phyloP scores from a whole-genome alignment of 163 green algal species.

The Coccomyxa subellipsoidea region DNA sequence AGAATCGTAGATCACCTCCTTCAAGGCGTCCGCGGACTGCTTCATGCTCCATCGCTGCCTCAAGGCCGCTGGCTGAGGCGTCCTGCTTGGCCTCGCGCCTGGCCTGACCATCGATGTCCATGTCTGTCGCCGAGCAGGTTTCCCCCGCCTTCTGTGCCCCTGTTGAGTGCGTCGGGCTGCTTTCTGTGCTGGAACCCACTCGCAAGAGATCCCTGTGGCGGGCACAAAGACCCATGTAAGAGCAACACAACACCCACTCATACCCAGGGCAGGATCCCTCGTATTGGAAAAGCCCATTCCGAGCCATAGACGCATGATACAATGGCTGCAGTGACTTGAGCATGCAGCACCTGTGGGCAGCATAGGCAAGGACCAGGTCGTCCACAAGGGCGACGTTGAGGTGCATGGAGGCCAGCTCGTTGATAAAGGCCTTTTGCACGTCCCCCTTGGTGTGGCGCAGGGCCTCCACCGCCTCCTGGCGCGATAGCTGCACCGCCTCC shows the following conservation, averaged over 20 bases:
- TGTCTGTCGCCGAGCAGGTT: background rate
- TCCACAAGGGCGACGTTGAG: slow-evolving; percentile 32
- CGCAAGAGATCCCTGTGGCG: background rate
- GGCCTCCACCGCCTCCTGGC: slow-evolving; percentile 27
- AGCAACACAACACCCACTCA: too few relatives aligned
- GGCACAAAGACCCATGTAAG: background rate
- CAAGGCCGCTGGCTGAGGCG: background rate
- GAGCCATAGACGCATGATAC: too few relatives aligned
- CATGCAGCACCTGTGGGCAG: slow-evolving; percentile 24
- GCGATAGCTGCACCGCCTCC: slow-evolving; percentile 17
- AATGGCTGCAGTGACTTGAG: too few relatives aligned
- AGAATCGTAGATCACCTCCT: background rate
- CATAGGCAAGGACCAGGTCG: slow-evolving; percentile 43
- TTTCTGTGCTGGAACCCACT: background rate
- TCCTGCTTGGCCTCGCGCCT: background rate
- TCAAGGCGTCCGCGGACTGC: background rate
- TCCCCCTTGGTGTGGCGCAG: slow-evolving; percentile 38
- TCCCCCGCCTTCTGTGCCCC: background rate
- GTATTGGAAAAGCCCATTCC: too few relatives aligned
- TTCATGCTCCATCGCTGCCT: background rate
- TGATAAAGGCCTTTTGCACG: slow-evolving; percentile 25
- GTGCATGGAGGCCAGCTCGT: slow-evolving; percentile 34
- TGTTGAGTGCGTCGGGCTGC: background rate
- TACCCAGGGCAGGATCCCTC: too few relatives aligned
- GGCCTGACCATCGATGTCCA: background rate